These are phyloP conservation scores for Coniochaeta hoffmannii DNA, from an alignment of 2,329 filamentous ascomycete genomes.

Conservation along the genomic window DNA sequence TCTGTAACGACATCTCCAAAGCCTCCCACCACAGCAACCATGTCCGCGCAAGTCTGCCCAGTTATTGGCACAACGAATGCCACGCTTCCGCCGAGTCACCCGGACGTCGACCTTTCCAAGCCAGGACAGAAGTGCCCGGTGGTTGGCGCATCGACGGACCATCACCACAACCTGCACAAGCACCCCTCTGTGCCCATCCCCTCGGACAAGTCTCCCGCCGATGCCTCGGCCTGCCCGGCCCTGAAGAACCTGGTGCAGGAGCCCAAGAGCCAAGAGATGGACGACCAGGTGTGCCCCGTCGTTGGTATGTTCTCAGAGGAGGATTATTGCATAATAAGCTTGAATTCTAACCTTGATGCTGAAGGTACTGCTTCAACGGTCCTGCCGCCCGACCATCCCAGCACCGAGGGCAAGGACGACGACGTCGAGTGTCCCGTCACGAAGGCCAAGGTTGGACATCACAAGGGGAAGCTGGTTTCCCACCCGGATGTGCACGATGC, in stretches of 20 bases:
- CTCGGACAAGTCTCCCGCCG: conserved; percentile 17
- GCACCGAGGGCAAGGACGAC: conserved; percentile 19
- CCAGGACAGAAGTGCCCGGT: conserved; percentile 32
- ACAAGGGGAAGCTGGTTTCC: conserved; percentile 29
- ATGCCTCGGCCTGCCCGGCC: conserved; percentile 30
- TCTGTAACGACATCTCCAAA: background rate
- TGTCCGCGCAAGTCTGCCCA: conserved; percentile 2
- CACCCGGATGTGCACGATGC: conserved; percentile 25
- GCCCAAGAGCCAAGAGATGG: conserved; percentile 29
- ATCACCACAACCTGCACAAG: conserved; percentile 30
- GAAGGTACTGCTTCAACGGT: conserved; percentile 33
- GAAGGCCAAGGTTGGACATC: conserved; percentile 32
- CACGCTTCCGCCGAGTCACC: conserved; percentile 30
- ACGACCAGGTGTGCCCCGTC: conserved; percentile 34
- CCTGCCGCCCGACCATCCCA: conserved; percentile 31
- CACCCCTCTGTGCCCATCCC: conserved; percentile 27
- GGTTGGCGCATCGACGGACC: conserved; percentile 33
- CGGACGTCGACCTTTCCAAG: conserved; percentile 30
- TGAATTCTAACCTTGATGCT: no score
- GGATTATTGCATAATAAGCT: no score
- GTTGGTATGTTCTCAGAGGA: no score
- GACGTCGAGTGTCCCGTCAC: conserved; percentile 33
- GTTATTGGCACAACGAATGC: conserved; percentile 28
- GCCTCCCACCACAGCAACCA: background rate
- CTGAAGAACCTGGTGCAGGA: conserved; percentile 26